Evolutionary conservation across 83 land plant species (phyloP).

Genomic region (Picea abies): DNA sequence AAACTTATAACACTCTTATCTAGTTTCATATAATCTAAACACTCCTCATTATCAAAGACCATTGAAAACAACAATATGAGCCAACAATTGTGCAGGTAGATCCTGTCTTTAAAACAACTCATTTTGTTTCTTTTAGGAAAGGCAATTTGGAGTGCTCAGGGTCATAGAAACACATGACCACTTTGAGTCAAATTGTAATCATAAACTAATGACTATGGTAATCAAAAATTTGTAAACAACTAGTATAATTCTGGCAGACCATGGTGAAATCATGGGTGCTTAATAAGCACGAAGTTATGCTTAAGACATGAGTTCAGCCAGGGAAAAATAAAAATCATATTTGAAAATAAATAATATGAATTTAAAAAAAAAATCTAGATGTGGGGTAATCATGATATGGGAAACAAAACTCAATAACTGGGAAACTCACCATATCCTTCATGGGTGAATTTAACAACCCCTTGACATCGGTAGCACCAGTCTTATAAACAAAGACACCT

Average conservation of each 20-base stretch:
- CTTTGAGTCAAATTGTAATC: not conserved
- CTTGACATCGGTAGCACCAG: no score
- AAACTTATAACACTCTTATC: no score
- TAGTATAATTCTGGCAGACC: not conserved
- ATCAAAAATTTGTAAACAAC: not conserved
- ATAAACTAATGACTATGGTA: no score
- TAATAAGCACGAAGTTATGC: not conserved
- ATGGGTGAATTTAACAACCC: not conserved
- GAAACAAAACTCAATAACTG: not conserved
- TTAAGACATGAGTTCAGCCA: not conserved
- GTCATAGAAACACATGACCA: not conserved
- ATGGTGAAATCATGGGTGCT: not conserved
- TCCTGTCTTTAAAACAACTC: not conserved
- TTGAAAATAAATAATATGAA: not conserved
- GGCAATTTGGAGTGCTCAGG: no score
- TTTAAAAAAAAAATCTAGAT: no score
- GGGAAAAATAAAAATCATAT: not conserved
- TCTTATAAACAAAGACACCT: no score
- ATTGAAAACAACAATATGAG: no score
- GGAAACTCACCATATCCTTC: slow-evolving; percentile 3
- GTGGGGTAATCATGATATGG: not conserved
- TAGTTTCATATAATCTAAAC: no score
- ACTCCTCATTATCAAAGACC: no score
- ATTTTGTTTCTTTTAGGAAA: not conserved
- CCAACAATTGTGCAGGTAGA: no score